Base-by-base conservation (phyloP, 768 basidiomycete genomes). In the Leccinum aurantiacum region DNA sequence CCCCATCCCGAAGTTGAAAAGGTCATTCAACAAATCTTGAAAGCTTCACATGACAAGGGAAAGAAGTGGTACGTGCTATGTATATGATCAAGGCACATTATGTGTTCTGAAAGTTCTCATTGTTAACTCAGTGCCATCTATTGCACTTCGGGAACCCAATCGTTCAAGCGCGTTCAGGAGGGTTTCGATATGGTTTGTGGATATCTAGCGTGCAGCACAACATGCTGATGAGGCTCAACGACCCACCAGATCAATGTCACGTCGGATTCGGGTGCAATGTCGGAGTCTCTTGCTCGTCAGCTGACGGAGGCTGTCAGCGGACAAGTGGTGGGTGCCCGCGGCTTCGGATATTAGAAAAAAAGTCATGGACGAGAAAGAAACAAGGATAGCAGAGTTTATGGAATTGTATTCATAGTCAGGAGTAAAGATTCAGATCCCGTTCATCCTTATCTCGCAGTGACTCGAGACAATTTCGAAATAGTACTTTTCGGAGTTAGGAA, bases 1-100 rank as follows among this genome's bases (percentile, higher is more conserved):
- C 84, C 85, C 0, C 83, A 88, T 60, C 83, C 86, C 0, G 81
- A 85, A 3, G 82, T 87, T 4, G 88, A 89, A 66, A 73, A 77
- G 57, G 69, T 82, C 8, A 86, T 89, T 38, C 82, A 87, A 59
- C 69, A 70, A 15, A 82, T 89, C 25, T 74, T 84, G 31, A 64
- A 75, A 41, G 78, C 69, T 2, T 74, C 82, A 0, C 87, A 89
- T 63, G 67, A 65, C 47, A 79, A 79, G 9, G 78, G 81, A 22
- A 89, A 88, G 76, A 89, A 89, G 76, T 87, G 86, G 87, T 87
- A 59, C 19, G 76, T 22, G 11, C 24, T n/a, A 9, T 33, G 7
- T 33, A 27, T 59, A 6, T 49, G 24, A 50, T 7, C 47, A 3
- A 31, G 9, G 35, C 11, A 13, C 29, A 29, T 29, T 3, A 3